phyloP scores from a whole-genome alignment of 345 rosid genomes.

The Melastoma malabathricum region DNA sequence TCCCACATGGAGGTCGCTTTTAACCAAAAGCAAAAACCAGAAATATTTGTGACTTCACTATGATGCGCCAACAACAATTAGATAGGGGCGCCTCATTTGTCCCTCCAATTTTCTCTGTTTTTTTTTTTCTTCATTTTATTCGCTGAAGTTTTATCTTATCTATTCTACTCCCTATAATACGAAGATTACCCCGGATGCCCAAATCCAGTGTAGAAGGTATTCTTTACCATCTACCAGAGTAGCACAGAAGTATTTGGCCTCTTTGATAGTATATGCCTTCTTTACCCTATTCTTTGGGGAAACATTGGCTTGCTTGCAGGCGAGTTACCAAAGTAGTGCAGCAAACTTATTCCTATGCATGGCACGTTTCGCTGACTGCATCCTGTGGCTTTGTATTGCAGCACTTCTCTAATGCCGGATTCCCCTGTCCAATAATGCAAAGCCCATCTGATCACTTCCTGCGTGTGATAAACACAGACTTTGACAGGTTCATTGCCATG shows the following conservation, averaged over 20 bases:
- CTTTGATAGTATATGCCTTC: constrained; percentile 92
- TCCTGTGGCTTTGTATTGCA: constrained; percentile 21
- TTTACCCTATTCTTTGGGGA: constrained; percentile 94
- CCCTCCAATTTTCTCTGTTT: no score
- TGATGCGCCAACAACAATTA: no score
- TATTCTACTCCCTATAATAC: no score
- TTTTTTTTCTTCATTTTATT: no score
- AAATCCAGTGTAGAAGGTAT: constrained; percentile 8
- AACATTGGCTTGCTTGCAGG: constrained; percentile 98
- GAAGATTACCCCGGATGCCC: no score
- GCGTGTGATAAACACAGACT: constrained; percentile 96
- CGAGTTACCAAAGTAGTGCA: constrained; percentile 8
- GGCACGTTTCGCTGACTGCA: constrained; percentile 11
- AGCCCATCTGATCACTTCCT: constrained; percentile 99
- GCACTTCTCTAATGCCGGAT: constrained; percentile 99
- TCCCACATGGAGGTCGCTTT: no score
- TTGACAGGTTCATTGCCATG: constrained; percentile 96
- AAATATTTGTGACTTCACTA: no score
- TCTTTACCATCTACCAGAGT: constrained; percentile 85
- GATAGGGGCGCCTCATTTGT: no score
- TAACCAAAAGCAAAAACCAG: no score
- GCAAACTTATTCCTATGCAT: neutral
- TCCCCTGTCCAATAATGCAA: constrained; percentile 99
- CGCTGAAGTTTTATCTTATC: no score
- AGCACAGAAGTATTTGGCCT: constrained; percentile 99